phyloP scores from a whole-genome alignment of 164 flowering plant species.

The Vitis rotundifolia region DNA sequence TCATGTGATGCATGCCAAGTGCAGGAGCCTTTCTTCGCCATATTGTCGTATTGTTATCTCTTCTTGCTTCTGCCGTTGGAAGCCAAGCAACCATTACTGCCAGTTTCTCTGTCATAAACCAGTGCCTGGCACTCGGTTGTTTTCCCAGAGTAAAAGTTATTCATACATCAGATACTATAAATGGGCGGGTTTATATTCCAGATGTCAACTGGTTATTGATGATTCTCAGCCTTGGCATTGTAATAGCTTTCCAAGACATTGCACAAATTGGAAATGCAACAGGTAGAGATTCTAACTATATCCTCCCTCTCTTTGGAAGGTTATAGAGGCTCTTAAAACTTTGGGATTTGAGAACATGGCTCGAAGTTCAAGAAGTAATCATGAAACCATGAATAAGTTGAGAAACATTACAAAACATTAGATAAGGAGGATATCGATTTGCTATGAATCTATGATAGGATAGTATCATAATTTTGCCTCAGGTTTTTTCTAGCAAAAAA shows the following conservation, averaged over 20 bases:
- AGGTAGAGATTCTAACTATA: constrained; percentile 14
- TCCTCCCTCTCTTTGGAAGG: neutral
- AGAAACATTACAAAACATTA: neutral
- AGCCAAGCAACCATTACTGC: constrained; percentile 50
- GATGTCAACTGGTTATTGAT: constrained; percentile 42
- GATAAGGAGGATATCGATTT: neutral
- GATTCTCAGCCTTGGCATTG: constrained; percentile 31
- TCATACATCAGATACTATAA: constrained; percentile 36
- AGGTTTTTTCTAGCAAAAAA: too few species aligned
- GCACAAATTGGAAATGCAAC: constrained; percentile 29
- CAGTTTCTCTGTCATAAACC: constrained; percentile 40
- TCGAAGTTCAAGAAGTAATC: neutral
- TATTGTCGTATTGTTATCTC: constrained; percentile 25
- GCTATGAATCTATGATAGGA: neutral
- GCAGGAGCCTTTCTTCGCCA: constrained; percentile 24
- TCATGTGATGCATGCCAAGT: neutral
- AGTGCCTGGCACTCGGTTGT: constrained; percentile 39
- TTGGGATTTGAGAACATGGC: neutral
- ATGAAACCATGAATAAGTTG: neutral
- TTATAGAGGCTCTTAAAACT: neutral
- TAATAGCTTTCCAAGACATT: constrained; percentile 30
- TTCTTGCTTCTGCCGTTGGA: constrained; percentile 33
- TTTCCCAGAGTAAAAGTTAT: constrained; percentile 47
- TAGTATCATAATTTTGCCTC: neutral
- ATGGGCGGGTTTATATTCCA: constrained; percentile 44